Conservation (phyloP, 805 yeast species). For the Suhomyces sp. region DNA sequence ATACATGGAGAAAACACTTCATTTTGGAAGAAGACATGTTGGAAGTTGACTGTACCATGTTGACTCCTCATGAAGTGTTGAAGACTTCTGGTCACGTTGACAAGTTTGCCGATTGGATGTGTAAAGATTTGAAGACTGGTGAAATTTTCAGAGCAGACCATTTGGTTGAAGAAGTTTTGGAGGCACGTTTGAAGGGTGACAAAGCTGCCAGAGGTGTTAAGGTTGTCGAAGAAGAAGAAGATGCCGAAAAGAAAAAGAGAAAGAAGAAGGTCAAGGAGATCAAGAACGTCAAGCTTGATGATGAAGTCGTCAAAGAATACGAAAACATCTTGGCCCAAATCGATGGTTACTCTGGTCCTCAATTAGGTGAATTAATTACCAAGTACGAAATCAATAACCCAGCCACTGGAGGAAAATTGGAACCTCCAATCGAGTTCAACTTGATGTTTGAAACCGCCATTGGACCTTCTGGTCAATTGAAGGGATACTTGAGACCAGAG, state of each 20-base stretch:
- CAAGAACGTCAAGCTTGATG: constrained; percentile 93
- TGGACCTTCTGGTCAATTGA: constrained; percentile 96
- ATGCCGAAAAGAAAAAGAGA: constrained; percentile 67
- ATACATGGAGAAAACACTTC: constrained; percentile 96
- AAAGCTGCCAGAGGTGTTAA: constrained; percentile 89
- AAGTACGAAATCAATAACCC: constrained; percentile 89
- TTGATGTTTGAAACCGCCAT: constrained; percentile 99
- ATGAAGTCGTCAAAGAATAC: constrained; percentile 72
- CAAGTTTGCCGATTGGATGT: constrained; percentile 99
- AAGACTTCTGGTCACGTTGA: constrained; percentile 99
- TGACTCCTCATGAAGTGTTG: constrained; percentile 95
- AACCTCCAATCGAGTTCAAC: constrained; percentile 92
- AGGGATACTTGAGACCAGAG: constrained; percentile 96
- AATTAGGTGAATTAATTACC: constrained; percentile 83
- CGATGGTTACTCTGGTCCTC: constrained; percentile 92
- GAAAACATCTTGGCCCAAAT: constrained; percentile 87
- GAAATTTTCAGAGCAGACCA: constrained; percentile 99
- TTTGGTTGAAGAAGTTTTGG: constrained; percentile 95
- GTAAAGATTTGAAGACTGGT: constrained; percentile 91
- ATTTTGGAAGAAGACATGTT: constrained; percentile 97
- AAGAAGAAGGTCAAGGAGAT: constrained; percentile 84
- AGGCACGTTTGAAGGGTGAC: constrained; percentile 94
- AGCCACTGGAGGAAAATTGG: constrained; percentile 78
- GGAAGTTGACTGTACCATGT: constrained; percentile 96
- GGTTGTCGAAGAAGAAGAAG: constrained; percentile 51